Base-by-base conservation (phyloP, 371 early-diverging fungal species). In the Nematocida parisii region DNA sequence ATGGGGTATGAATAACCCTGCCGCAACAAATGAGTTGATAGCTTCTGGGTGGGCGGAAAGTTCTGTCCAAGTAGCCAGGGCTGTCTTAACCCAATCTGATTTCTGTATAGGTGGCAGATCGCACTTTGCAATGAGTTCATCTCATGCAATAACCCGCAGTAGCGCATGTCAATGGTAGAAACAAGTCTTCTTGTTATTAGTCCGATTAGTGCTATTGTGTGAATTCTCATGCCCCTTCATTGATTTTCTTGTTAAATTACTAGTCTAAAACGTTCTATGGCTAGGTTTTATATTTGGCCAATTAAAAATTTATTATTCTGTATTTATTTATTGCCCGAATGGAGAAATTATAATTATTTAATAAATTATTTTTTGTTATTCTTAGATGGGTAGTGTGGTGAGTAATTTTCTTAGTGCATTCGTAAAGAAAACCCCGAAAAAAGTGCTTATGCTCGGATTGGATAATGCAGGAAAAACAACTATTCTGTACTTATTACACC, bases 401-500 rank as follows among this genome's bases (percentile, higher is more conserved):
- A 68, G 73, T 67, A 71, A 71, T 60, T 61, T 83, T 27, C 47
- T 73, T 6, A 80, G 44, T 44, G 62, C 70, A 7, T 83, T 83
- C 54, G 45, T 18, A 3, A 70, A 60, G 56, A 62, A 40, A 33
- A 71, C 55, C 11, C 77, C 83, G 46, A 60, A 82, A n/a, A 84
- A 86, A 11, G 77, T 89, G 33, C 64, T 85, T 6, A 90, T 91
- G 90, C 88, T 90, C 50, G 91, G 92, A 74, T 84, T 92, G 47
- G 92, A 92, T 85, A 90, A 89, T 55, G 91, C 91, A 54, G 91
- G 92, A 60, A 92, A 91, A 84, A 90, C 91, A 27, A 90, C 90
- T 47, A 90, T 91, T 62, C 75, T 88, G 18, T 90, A 92, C 89
- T 89, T 90, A 85, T 88, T 93, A 80, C 93, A 97, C 91, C 89